phyloP scores from a whole-genome alignment of 805 yeast species.

The Teunomyces cretensis region DNA sequence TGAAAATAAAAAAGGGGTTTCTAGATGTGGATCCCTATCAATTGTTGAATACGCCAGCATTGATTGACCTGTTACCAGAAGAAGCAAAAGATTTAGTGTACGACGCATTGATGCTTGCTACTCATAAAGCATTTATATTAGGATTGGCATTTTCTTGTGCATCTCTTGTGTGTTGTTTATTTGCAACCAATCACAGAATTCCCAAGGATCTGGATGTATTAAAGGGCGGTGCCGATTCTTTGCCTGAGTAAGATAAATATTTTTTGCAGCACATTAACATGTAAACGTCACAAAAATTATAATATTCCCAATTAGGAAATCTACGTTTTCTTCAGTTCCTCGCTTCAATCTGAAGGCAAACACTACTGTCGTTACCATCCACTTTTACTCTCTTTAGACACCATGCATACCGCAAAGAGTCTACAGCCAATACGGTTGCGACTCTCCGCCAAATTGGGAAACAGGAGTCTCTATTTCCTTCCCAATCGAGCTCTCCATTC shows the following conservation, averaged over 20 bases:
- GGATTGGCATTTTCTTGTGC: constrained; percentile 10
- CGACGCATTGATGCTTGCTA: constrained; percentile 10
- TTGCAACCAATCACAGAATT: constrained; percentile 13
- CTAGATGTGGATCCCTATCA: constrained; percentile 24
- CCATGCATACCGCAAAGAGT: background rate
- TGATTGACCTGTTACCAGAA: constrained; percentile 6
- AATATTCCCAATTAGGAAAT: constrained; percentile 11
- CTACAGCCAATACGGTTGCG: constrained; percentile 1
- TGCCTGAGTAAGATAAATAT: background rate
- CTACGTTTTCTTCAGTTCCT: constrained; percentile 5
- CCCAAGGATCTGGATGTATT: constrained; percentile 11
- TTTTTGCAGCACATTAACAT: background rate
- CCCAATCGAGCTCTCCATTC: constrained; percentile 5
- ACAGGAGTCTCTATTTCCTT: background rate
- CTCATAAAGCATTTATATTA: constrained; percentile 7
- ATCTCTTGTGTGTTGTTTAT: constrained; percentile 7
- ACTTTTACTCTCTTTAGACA: background rate
- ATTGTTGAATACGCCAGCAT: too few species aligned
- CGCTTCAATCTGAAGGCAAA: constrained; percentile 10
- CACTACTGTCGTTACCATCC: background rate
- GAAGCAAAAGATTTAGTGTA: constrained; percentile 4
- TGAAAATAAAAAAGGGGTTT: too few species aligned
- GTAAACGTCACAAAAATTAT: background rate
- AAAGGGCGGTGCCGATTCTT: too few species aligned
- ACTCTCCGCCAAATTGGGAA: background rate